Evolutionary conservation across 306 rosid genomes (phyloP), one percentile per base, ranked within the genome.

Genomic region (Cicer chorassanicum): DNA sequence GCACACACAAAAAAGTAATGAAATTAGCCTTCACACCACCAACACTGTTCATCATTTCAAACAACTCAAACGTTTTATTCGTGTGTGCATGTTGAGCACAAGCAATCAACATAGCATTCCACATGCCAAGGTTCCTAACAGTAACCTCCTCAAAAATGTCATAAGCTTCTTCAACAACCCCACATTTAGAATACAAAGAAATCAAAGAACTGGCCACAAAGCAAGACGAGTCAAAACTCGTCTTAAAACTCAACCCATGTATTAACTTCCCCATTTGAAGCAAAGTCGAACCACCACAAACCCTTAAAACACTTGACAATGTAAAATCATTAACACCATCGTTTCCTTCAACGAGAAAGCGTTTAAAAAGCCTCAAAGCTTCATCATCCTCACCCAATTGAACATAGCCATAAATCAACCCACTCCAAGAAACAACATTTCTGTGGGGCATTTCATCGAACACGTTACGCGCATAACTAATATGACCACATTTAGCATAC

Each of bases 371-470:
- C 45, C 65, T 42, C 72, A 88, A 39, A 29, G 96, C 94, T 65
- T 90, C 96, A 81, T 85, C 88, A 13, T 88, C 88, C 53, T 81
- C 88, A 41, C 96, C 91, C 77, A 86, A 12, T 15, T 84, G 90
- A 57, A 86, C 75, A 50, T 87, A 89, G 61, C 94, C 98, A 56
- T 83, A 93, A 68, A 93, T 93, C 89, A 91, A 83, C 70, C 91
- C 96, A 53, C 89, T 86, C 96, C 97, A 93, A 54, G 96, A 88
- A 46, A 93, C 97, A 55, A 91, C 92, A 65, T 91, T 93, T 70
- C 57, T 83, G 0, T 86, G 65, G 9, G 92, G 96, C 96, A 91
- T 91, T 86, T 84, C 87, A 15, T 89, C 89, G 8, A 91, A 89
- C 90, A 88, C 11, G 4, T 77, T 76, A 36, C 92, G 87, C 0